These are phyloP conservation scores for Acmispon strigosus DNA, from an alignment of 306 rosid species.

Conservation along the genomic window DNA sequence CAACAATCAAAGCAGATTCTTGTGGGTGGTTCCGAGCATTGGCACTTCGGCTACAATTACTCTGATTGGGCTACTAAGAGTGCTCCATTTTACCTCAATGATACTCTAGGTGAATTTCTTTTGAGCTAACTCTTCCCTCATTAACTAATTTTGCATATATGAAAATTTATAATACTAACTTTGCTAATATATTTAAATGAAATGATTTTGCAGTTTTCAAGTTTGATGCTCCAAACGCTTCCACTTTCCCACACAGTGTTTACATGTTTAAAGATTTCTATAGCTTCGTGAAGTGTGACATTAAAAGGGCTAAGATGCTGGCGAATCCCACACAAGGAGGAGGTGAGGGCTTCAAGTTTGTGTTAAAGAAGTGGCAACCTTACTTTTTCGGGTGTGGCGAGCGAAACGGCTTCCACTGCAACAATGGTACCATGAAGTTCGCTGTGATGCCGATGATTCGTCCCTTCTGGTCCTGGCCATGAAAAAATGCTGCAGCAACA, in stretches of 20 bases:
- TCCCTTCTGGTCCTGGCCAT: slow-evolving; percentile 28
- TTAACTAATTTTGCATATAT: too few relatives aligned
- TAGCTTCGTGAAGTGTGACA: slow-evolving; percentile 51
- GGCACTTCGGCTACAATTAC: slow-evolving; percentile 56
- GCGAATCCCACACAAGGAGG: slow-evolving; percentile 43
- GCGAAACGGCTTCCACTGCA: slow-evolving; percentile 55
- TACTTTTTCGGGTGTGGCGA: slow-evolving; percentile 62
- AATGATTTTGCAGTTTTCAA: slow-evolving; percentile 47
- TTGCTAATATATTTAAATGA: background rate
- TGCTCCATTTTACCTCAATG: slow-evolving; percentile 49
- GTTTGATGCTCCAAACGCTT: slow-evolving; percentile 50
- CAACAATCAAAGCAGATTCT: slow-evolving; percentile 21
- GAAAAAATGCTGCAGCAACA: background rate
- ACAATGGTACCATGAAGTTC: slow-evolving; percentile 60
- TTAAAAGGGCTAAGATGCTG: slow-evolving; percentile 32
- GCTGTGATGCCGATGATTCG: slow-evolving; percentile 38
- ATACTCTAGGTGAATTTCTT: slow-evolving; percentile 44
- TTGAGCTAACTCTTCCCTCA: background rate
- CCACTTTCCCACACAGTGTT: slow-evolving; percentile 48
- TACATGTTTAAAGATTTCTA: slow-evolving; percentile 34
- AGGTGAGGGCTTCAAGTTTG: slow-evolving; percentile 50
- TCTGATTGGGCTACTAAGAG: slow-evolving; percentile 44
- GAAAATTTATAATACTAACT: too few relatives aligned
- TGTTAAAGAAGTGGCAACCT: slow-evolving; percentile 46
- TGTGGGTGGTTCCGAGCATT: slow-evolving; percentile 51